Evolutionary conservation across 2,329 filamentous ascomycete species (phyloP).

Genomic region (Diplodia sapinea): DNA sequence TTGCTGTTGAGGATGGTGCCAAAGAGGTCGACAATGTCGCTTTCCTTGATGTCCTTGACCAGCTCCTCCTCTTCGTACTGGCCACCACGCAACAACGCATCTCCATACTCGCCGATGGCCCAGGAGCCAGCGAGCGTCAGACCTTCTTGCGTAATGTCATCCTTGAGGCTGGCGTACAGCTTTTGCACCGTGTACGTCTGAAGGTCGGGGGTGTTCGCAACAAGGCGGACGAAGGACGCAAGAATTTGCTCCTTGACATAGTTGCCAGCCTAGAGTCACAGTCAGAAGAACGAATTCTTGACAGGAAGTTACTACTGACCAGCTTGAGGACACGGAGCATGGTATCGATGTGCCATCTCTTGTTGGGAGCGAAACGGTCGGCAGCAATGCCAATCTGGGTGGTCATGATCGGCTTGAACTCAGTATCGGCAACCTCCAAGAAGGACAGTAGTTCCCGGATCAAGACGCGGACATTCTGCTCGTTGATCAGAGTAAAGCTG

Average conservation of each 20-base stretch:
- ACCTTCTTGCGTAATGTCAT: constrained; percentile 97
- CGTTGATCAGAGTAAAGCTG: constrained; percentile 97
- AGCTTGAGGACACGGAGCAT: constrained; percentile 93
- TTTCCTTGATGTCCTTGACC: constrained; percentile 80
- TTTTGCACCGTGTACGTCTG: constrained; percentile 98
- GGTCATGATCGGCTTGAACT: constrained; percentile 99
- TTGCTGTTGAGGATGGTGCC: constrained; percentile 90
- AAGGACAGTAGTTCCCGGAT: constrained; percentile 94
- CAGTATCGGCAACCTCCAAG: constrained; percentile 94
- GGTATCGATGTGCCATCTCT: constrained; percentile 97
- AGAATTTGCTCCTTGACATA: constrained; percentile 98
- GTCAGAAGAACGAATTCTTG: constrained; percentile 32
- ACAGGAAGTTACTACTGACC: constrained; percentile 37
- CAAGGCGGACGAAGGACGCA: constrained; percentile 93
- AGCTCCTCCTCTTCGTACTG: constrained; percentile 95
- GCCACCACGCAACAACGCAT: constrained; percentile 84
- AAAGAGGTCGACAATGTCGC: constrained; percentile 92
- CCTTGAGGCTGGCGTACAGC: constrained; percentile 86
- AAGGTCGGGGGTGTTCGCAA: constrained; percentile 90
- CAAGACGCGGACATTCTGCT: constrained; percentile 90
- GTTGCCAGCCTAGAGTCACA: constrained; percentile 70
- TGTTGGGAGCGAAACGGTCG: constrained; percentile 94
- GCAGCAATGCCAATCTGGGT: constrained; percentile 97
- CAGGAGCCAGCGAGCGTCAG: constrained; percentile 91
- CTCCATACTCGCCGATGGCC: constrained; percentile 97